A percentile compares a stretch with the other conserved stretches of the same genome.
Evolutionary conservation across 2,329 filamentous ascomycete genomes (phyloP).

Genomic region (Neopestalotiopsis sp.): DNA sequence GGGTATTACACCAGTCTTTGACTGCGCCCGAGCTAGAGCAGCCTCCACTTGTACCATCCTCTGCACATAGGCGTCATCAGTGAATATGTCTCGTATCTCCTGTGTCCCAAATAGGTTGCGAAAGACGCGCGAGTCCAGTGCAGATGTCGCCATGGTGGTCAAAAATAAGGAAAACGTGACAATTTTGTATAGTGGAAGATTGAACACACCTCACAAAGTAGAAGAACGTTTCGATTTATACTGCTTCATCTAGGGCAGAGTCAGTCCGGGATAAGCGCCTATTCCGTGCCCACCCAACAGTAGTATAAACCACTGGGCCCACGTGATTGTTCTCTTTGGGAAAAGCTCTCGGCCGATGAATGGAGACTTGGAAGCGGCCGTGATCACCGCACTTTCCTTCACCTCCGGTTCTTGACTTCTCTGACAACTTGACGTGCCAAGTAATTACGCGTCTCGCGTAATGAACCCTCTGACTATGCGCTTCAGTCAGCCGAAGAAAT

Average conservation of each 20-base stretch:
- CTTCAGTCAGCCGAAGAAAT: background rate
- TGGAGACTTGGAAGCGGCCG: background rate
- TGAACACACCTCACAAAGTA: background rate
- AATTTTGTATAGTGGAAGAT: background rate
- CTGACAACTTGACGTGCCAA: background rate
- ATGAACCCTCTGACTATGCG: background rate
- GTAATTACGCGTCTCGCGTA: background rate
- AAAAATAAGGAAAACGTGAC: background rate
- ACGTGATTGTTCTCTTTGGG: background rate
- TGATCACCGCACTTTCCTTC: background rate
- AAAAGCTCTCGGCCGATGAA: background rate
- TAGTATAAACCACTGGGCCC: background rate
- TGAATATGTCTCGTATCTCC: conserved; percentile 55
- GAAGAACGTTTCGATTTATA: background rate
- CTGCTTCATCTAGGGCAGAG: too few species aligned
- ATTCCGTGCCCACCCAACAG: background rate
- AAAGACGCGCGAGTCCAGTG: conserved; percentile 52
- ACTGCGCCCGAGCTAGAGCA: conserved; percentile 56
- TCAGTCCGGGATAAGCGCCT: conserved; percentile 16
- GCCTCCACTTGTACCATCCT: conserved; percentile 56
- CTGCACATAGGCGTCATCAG: conserved; percentile 42
- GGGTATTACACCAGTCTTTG: conserved; percentile 51
- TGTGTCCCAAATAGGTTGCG: conserved; percentile 56
- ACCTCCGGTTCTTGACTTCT: background rate
- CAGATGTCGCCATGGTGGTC: background rate